Evolutionary conservation across 345 rosid species (phyloP).

Genomic region (Melaleuca alternifolia): DNA sequence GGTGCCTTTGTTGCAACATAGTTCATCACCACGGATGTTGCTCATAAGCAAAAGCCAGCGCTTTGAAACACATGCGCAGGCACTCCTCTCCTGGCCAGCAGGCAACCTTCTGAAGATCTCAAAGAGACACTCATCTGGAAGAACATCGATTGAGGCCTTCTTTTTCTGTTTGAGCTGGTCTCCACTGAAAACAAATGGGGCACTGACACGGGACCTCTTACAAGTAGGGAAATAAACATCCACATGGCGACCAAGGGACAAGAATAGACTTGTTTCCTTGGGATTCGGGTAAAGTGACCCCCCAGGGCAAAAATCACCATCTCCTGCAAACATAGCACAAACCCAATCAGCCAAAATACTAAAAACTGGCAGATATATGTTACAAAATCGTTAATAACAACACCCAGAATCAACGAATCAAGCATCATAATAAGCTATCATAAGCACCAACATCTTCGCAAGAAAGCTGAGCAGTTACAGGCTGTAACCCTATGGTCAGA

Average conservation of each 20-base stretch:
- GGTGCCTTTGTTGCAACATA: slow-evolving; percentile 13
- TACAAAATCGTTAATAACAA: neutral
- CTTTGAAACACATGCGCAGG: slow-evolving; percentile 77
- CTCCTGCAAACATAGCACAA: slow-evolving; percentile 31
- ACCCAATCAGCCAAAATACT: neutral
- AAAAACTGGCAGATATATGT: neutral
- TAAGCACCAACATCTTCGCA: neutral
- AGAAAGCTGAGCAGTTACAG: neutral
- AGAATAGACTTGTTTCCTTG: slow-evolving; percentile 55
- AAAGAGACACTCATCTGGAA: slow-evolving; percentile 91
- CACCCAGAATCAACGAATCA: neutral
- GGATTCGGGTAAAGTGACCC: slow-evolving; percentile 67
- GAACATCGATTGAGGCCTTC: slow-evolving; percentile 53
- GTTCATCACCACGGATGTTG: slow-evolving; percentile 52
- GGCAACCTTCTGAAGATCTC: slow-evolving; percentile 75
- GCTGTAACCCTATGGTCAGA: neutral
- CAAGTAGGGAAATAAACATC: slow-evolving; percentile 60
- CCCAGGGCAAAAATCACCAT: slow-evolving; percentile 57
- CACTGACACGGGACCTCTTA: slow-evolving; percentile 70
- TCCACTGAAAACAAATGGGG: slow-evolving; percentile 48
- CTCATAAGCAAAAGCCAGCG: slow-evolving; percentile 78
- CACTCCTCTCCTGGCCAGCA: slow-evolving; percentile 68
- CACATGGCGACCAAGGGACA: slow-evolving; percentile 53
- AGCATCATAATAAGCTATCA: neutral
- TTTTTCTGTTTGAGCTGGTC: slow-evolving; percentile 43